Base-by-base conservation (phyloP, 2,329 filamentous ascomycete species). In the Cryphonectria nitschkei region DNA sequence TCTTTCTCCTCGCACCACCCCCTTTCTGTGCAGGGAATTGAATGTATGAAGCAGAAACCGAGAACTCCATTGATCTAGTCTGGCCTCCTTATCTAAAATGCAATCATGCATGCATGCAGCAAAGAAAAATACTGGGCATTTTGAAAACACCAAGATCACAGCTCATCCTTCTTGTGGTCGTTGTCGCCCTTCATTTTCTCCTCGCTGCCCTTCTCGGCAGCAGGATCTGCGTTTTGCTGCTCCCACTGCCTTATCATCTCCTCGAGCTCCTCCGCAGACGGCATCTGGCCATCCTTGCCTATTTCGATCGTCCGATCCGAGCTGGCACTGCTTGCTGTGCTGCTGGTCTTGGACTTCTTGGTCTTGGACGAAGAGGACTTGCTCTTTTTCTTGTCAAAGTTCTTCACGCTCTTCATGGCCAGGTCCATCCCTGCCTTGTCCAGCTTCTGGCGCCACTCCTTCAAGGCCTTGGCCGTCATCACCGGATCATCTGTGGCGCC, bases 401-500 rank as follows among this genome's bases (percentile, higher is more conserved):
- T 85, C 75, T 84, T 86, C 76, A 92, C 88, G 69, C 88, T 88
- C 83, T 90, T 92, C 84, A 91, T 88, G 68, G 93, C 86, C 65
- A 95, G 85, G 34, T 93, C 89, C 79, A 91, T 87, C 75, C 89
- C 88, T 5, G 86, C 88, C 78, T 92, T 90, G 78, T 92, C 89
- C 8, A 98, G 86, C 78, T 92, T 88, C 76, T 90, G 88, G 22
- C 90, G 86, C 80, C 91, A 92, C 34, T 84, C 85, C 70, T 89
- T 83, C 41, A 97, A 81, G 39, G 97, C 95, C 77, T 91, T 90
- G 74, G 90, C 83, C 0, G 91, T 86, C 11, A 97, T 84, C 8
- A 90, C 90, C 0, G 94, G 93, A 74, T 98, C 90, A 13, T 93
- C 93, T 2, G 90, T 89, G 1, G 85, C 82, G 22, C 86, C 83